Conservation (phyloP, 805 yeast genomes). For the Priceomyces haplophilus region DNA sequence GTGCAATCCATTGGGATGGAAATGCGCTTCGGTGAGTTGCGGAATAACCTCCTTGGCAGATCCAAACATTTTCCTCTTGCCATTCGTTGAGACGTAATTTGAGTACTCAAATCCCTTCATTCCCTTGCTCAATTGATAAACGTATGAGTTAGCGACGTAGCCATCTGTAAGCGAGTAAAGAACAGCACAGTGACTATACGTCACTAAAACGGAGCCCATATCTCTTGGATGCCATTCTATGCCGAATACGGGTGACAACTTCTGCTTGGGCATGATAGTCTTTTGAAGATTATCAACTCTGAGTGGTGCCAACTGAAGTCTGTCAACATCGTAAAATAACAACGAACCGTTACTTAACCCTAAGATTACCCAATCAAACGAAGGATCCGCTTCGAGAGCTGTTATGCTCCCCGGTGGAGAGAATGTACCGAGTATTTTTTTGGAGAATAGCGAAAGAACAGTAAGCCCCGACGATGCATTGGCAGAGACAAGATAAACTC, state of each 20-base stretch:
- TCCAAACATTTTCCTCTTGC: constrained; percentile 41
- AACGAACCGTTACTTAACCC: constrained; percentile 78
- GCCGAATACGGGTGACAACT: constrained; percentile 60
- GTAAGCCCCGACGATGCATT: constrained; percentile 55
- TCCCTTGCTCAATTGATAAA: constrained; percentile 61
- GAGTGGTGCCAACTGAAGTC: constrained; percentile 63
- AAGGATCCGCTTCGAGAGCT: constrained; percentile 75
- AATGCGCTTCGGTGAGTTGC: constrained; percentile 51
- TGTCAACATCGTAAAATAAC: constrained; percentile 75
- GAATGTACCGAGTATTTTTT: constrained; percentile 56
- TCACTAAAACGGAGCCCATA: constrained; percentile 69
- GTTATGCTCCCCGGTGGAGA: constrained; percentile 66
- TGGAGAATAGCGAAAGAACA: constrained; percentile 67
- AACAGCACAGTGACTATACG: constrained; percentile 68
- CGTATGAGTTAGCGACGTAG: constrained; percentile 52
- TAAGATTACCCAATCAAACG: constrained; percentile 79
- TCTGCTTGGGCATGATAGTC: constrained; percentile 51
- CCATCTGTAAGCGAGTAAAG: constrained; percentile 64
- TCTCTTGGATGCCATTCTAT: constrained; percentile 88
- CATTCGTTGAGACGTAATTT: constrained; percentile 28
- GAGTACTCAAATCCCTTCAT: constrained; percentile 57
- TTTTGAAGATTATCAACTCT: constrained; percentile 72
- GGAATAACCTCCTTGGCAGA: constrained; percentile 32
- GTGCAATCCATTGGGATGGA: constrained; percentile 93
- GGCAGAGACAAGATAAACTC: constrained; percentile 74